Evolutionary conservation across 176 grass and related monocot genomes (phyloP).

Genomic region (Rhynchospora tenuis): DNA sequence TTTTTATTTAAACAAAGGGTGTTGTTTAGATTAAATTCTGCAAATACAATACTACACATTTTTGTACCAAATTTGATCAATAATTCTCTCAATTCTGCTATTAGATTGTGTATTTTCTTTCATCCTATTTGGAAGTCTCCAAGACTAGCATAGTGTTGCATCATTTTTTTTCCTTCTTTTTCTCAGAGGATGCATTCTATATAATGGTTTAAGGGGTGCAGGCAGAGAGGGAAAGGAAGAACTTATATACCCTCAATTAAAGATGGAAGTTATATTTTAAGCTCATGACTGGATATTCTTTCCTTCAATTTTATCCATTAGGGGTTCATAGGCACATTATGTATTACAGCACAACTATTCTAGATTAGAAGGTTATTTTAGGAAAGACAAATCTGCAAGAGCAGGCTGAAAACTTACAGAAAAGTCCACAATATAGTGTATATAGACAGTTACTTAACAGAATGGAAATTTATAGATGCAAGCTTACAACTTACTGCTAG

Average conservation of each 20-base stretch:
- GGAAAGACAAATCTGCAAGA: background rate
- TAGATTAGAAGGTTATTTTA: background rate
- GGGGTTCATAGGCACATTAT: background rate
- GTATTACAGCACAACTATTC: background rate
- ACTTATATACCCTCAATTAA: background rate
- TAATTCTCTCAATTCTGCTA: background rate
- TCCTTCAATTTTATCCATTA: background rate
- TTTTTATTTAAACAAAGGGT: background rate
- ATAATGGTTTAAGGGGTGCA: background rate
- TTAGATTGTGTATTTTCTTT: background rate
- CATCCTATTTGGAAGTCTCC: background rate
- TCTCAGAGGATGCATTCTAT: background rate
- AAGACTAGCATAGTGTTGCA: background rate
- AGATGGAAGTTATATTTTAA: background rate
- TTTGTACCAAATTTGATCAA: background rate
- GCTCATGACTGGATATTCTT: background rate
- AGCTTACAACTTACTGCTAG: constrained; percentile 60
- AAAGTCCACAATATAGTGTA: constrained; percentile 18
- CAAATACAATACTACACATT: background rate
- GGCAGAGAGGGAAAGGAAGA: background rate
- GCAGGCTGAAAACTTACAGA: background rate
- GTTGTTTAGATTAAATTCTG: background rate
- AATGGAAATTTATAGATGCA: background rate
- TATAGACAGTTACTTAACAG: background rate
- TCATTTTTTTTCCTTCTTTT: background rate